phyloP scores from a whole-genome alignment of 345 rosid genomes.

The Eucalyptus viminalis region DNA sequence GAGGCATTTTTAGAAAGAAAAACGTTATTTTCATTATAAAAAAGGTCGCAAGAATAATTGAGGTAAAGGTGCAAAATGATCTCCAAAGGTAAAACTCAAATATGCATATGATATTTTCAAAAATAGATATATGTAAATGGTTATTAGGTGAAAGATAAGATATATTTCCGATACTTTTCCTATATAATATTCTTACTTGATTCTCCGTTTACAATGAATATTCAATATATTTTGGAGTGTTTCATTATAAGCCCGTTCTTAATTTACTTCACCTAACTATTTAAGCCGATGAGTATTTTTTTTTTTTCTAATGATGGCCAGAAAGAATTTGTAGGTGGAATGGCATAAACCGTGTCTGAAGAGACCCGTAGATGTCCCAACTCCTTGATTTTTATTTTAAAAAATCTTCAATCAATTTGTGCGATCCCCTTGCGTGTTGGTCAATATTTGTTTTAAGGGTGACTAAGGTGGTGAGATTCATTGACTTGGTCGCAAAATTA shows the following conservation, averaged over 20 bases:
- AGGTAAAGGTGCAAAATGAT: neutral
- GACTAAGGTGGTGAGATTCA: neutral
- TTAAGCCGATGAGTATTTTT: neutral
- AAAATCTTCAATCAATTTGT: neutral
- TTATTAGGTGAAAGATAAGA: neutral
- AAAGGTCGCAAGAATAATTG: rapidly evolving
- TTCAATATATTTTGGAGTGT: neutral
- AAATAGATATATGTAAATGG: neutral
- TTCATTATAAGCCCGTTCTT: neutral
- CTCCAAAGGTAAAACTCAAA: neutral
- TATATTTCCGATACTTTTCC: neutral
- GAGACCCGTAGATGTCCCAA: neutral
- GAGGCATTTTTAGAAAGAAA: neutral
- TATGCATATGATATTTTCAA: neutral
- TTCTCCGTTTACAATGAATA: neutral
- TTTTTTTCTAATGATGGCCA: neutral
- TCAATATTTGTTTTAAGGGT: neutral
- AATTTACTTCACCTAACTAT: neutral
- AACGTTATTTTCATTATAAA: neutral
- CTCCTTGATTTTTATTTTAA: neutral
- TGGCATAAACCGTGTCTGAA: neutral
- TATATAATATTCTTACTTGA: neutral
- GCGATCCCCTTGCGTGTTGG: neutral
- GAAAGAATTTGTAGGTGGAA: neutral
- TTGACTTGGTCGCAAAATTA: neutral